Conservation (phyloP, 2,329 filamentous ascomycete genomes). For the Alternaria ethzedia region DNA sequence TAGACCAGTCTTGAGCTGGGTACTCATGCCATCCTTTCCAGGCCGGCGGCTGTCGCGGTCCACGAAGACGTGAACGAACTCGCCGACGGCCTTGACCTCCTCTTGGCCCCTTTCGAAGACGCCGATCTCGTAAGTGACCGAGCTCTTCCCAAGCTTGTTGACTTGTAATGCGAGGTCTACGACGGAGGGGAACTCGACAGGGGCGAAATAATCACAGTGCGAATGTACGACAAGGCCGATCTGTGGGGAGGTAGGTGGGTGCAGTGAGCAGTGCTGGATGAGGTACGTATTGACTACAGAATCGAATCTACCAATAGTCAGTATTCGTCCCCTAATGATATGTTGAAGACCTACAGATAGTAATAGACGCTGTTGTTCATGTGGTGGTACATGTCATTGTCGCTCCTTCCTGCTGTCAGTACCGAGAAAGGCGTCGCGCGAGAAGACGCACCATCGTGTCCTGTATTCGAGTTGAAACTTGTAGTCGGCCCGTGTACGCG, state of each 20-base stretch:
- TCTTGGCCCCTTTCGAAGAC: slow-evolving; percentile 79
- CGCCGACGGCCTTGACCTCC: slow-evolving; percentile 80
- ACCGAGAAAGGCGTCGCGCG: background rate
- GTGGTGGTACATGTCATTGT: slow-evolving; percentile 95
- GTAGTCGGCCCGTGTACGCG: slow-evolving; percentile 74
- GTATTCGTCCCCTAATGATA: too few relatives aligned
- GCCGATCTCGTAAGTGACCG: slow-evolving; percentile 87
- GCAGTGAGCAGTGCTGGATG: slow-evolving; percentile 75
- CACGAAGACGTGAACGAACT: slow-evolving; percentile 90
- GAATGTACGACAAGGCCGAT: slow-evolving; percentile 86
- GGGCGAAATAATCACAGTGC: slow-evolving; percentile 83
- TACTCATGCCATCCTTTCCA: slow-evolving; percentile 68
- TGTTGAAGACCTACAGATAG: too few relatives aligned
- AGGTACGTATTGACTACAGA: slow-evolving; percentile 89
- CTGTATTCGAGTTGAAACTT: slow-evolving; percentile 79
- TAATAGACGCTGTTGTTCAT: slow-evolving; percentile 92
- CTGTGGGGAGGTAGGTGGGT: slow-evolving; percentile 72
- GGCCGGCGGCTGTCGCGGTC: slow-evolving; percentile 74
- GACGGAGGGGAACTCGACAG: slow-evolving; percentile 80
- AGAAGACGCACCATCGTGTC: slow-evolving; percentile 75
- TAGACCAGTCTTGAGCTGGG: slow-evolving; percentile 58
- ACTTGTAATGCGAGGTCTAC: slow-evolving; percentile 84
- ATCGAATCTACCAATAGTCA: slow-evolving; percentile 71
- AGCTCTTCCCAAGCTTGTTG: slow-evolving; percentile 82
- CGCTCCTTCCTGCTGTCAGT: slow-evolving; percentile 61